phyloP scores from a whole-genome alignment of 805 yeast species.

The Metschnikowia similis region DNA sequence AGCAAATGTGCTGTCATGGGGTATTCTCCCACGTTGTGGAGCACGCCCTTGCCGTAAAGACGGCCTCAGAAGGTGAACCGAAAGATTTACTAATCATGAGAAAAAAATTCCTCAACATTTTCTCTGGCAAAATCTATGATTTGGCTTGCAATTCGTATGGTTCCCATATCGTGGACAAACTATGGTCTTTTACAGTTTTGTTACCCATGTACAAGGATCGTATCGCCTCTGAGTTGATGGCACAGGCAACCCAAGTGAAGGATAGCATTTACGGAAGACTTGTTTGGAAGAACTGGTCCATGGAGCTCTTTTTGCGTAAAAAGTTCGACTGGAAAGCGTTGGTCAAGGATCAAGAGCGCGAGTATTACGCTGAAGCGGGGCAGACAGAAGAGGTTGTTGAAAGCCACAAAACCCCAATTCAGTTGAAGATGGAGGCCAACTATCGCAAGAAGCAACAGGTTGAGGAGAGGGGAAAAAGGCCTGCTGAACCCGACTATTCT shows the following conservation, averaged over 20 bases:
- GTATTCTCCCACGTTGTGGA: slow-evolving; percentile 89
- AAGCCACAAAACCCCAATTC: slow-evolving; percentile 34
- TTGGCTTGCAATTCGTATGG: slow-evolving; percentile 85
- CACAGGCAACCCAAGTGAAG: slow-evolving; percentile 64
- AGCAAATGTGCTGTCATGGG: slow-evolving; percentile 81
- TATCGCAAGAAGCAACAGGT: slow-evolving; percentile 26
- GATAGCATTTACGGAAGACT: slow-evolving; percentile 81
- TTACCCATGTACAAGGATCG: slow-evolving; percentile 84
- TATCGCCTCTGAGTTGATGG: slow-evolving; percentile 63
- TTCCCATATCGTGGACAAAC: slow-evolving; percentile 81
- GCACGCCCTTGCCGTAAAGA: slow-evolving; percentile 44
- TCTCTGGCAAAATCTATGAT: slow-evolving; percentile 50
- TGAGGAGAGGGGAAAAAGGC: slow-evolving; percentile 26
- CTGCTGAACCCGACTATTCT: slow-evolving; percentile 16
- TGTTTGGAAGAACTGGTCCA: slow-evolving; percentile 94
- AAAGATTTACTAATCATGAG: slow-evolving; percentile 51
- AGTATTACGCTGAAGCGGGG: slow-evolving; percentile 22
- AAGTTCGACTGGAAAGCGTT: slow-evolving; percentile 77
- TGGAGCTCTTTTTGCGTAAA: slow-evolving; percentile 74
- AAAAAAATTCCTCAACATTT: slow-evolving; percentile 63
- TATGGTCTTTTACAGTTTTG: slow-evolving; percentile 75
- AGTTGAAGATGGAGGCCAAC: slow-evolving; percentile 38
- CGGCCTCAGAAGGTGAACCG: slow-evolving; percentile 39
- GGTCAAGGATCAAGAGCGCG: slow-evolving; percentile 45
- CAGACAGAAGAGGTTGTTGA: slow-evolving; percentile 12